Base-by-base conservation (phyloP, 306 rosid genomes). In the Cucumis cinereus region DNA sequence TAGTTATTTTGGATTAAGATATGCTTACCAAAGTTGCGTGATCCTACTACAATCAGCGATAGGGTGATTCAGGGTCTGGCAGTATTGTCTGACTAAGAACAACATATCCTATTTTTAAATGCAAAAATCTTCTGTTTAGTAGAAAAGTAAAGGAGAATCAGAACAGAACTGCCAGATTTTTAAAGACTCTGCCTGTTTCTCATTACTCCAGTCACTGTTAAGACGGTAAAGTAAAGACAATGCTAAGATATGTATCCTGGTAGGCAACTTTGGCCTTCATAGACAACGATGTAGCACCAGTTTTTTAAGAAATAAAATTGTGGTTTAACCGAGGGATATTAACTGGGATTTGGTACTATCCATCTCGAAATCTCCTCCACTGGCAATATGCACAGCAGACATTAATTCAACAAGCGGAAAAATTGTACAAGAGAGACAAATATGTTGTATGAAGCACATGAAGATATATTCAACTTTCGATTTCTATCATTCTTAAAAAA, bases 91-190 rank as follows among this genome's bases (percentile, higher is more conserved):
- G 50, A 28, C 26, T 71, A 17, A 28, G 76, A 72, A 72, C 59
- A 45, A 19, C 47, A 19, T 15, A 52, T 52, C 76, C 61, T 52
- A 52, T 28, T 72, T 52, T 52, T 72, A 72, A 63, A 52, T 52
- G 40, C 45, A 72, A 72, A 72, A 19, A 28, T 19, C 11, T 70
- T 26, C 30, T 16, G 76, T 52, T 47, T 4, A 28, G 26, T 10
- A 72, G 61, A 72, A 72, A 72, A 72, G 76, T 72, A 61, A 52
- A 50, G 56, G 55, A 60, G 72, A 72, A 17, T 72, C 76, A 16
- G 57, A 50, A 30, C 76, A 52, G 59, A 1, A 71, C 16, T 47
- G 75, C 49, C 33, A 66, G 73, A 66, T 66, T 20, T 20, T 68
- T 4, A 35, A 50, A 38, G 52, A n/a, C 19, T 69, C 75, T 69